phyloP scores from a whole-genome alignment of 176 grass and related monocot species.

The Thinopyrum elongatum region DNA sequence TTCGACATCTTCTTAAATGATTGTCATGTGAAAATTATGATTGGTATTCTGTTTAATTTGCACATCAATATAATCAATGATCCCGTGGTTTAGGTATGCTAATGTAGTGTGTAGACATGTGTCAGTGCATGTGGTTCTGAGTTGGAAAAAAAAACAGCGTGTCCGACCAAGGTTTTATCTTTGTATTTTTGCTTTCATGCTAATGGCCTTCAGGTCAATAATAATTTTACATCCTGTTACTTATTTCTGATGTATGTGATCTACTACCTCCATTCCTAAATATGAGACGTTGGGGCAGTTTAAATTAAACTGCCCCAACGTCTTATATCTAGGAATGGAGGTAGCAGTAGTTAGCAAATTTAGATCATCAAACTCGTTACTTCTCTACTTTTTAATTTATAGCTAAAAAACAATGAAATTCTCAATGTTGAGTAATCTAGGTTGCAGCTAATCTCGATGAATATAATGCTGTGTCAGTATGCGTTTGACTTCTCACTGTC shows the following conservation, averaged over 20 bases:
- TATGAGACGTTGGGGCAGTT: too few relatives aligned
- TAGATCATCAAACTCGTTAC: conserved; percentile 15
- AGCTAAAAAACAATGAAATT: not conserved
- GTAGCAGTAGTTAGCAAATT: not conserved
- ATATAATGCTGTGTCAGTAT: conserved; percentile 14
- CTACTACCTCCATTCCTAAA: not conserved
- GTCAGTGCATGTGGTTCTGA: not conserved
- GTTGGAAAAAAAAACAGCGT: not conserved
- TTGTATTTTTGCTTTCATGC: conserved; percentile 10
- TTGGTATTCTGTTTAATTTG: not conserved
- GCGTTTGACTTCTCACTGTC: conserved; percentile 34
- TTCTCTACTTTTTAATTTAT: not conserved
- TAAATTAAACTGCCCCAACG: too few relatives aligned
- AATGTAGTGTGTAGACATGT: not conserved
- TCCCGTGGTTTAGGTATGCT: not conserved
- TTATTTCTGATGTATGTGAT: not conserved
- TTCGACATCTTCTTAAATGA: not conserved
- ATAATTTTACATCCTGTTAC: conserved; percentile 4
- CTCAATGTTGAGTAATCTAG: not conserved
- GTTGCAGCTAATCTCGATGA: not conserved
- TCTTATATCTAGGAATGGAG: too few relatives aligned
- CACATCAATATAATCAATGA: not conserved
- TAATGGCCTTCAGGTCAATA: not conserved
- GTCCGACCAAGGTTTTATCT: not conserved
- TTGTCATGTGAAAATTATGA: conserved; percentile 2